phyloP scores from a whole-genome alignment of 1,284 basidiomycete species.

The Ustilago esculenta region DNA sequence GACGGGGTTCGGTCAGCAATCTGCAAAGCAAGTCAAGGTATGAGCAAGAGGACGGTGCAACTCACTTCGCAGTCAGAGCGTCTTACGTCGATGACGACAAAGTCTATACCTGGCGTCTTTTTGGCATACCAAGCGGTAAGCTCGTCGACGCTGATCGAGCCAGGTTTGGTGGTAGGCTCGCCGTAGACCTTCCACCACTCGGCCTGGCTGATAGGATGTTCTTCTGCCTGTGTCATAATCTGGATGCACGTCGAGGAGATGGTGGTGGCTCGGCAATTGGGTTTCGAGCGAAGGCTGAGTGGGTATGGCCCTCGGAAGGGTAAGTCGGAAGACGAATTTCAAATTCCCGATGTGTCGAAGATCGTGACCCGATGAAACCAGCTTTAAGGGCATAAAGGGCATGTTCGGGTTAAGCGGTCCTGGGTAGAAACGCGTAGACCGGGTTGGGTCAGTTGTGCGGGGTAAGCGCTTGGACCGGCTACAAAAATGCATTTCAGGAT shows the following conservation, averaged over 20 bases:
- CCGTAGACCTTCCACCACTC: conserved; percentile 45
- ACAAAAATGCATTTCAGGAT: no score
- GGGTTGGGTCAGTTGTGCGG: conserved; percentile 13
- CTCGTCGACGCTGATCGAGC: conserved; percentile 41
- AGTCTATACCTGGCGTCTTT: conserved; percentile 42
- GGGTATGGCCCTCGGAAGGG: no score
- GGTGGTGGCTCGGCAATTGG: background rate
- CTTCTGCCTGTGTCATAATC: conserved; percentile 17
- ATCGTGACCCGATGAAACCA: conserved; percentile 1
- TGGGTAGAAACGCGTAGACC: background rate
- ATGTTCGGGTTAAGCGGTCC: conserved; percentile 23
- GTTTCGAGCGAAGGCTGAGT: no score
- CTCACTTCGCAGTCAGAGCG: conserved; percentile 54
- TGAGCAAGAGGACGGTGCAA: background rate
- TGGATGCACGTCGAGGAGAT: background rate
- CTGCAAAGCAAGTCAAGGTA: background rate
- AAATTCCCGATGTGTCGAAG: conserved; percentile 18
- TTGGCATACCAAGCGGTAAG: conserved; percentile 30
- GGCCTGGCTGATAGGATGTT: conserved; percentile 36
- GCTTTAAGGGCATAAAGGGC: background rate
- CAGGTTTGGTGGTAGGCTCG: conserved; percentile 32
- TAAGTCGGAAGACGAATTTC: conserved; percentile 16
- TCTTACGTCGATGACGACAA: conserved; percentile 54
- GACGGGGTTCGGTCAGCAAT: background rate
- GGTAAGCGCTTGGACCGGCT: conserved; percentile 13